Conservation (phyloP, 2,329 filamentous ascomycete species). For the Colletotrichum sp. region DNA sequence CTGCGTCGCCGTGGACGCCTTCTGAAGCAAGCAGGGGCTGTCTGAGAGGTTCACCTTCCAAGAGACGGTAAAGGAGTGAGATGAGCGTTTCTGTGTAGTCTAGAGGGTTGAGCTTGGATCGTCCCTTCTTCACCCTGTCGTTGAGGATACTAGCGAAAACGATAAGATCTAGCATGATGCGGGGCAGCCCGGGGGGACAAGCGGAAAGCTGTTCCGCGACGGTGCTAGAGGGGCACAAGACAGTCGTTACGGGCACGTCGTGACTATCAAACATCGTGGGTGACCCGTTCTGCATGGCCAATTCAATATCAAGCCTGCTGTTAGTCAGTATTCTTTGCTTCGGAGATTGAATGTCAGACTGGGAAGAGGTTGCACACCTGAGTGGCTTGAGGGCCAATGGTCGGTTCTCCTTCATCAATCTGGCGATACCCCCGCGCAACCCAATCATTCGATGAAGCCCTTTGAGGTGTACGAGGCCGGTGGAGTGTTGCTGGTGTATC, state of each 20-base stretch:
- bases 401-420: neutral
- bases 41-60: neutral
- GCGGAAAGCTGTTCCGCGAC: neutral
- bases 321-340: neutral
- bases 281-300: neutral
- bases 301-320: neutral
- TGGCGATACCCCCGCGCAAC: neutral
- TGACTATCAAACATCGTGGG: neutral
- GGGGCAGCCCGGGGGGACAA: neutral
- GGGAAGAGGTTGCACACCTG: neutral
- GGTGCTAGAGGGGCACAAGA: neutral
- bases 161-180: neutral
- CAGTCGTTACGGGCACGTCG: neutral
- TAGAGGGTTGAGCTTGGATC: neutral
- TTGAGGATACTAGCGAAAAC: neutral
- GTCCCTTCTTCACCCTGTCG: neutral
- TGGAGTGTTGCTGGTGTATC: slow-evolving; percentile 1
- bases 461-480: neutral
- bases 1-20: neutral
- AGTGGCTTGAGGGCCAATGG: neutral
- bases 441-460: neutral
- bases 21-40: neutral
- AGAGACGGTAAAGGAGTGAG: neutral
- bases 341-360: neutral
- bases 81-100: neutral